Evolutionary conservation across 345 rosid species (phyloP).

Genomic region (Ceriops decandra): DNA sequence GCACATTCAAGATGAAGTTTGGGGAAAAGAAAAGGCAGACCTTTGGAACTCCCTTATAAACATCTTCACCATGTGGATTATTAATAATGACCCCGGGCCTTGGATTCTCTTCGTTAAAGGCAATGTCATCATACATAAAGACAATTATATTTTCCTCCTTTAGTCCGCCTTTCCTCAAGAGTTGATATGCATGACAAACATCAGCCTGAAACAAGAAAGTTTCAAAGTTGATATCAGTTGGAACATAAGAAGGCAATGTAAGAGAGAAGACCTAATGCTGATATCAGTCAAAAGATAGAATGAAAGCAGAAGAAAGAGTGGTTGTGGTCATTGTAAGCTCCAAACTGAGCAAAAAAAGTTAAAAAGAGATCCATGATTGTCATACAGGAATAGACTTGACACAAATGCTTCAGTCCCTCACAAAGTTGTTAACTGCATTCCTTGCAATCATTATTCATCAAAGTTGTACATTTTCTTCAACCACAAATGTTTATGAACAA

Average conservation of each 20-base stretch:
- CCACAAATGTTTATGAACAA: too few species aligned
- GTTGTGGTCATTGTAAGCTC: too few species aligned
- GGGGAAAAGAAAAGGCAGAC: neutral
- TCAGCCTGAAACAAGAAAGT: constrained; percentile 47
- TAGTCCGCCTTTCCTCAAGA: neutral
- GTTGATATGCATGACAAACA: constrained; percentile 1
- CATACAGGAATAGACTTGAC: too few species aligned
- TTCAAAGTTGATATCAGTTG: neutral
- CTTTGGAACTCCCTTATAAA: neutral
- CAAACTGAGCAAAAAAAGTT: too few species aligned
- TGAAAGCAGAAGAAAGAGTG: neutral
- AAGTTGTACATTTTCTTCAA: too few species aligned
- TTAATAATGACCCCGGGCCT: neutral
- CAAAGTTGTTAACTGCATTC: too few species aligned
- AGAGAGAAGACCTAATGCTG: neutral
- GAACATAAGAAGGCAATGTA: neutral
- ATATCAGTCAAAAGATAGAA: neutral
- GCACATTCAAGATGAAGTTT: neutral
- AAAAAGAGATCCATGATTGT: too few species aligned
- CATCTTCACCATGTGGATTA: neutral
- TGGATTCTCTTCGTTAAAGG: neutral
- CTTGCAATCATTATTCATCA: too few species aligned
- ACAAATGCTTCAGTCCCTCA: too few species aligned
- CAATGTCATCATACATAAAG: constrained; percentile 4
- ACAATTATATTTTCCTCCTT: constrained; percentile 1